phyloP scores from a whole-genome alignment of 345 rosid genomes.

The Diplotaxis tenuifolia region DNA sequence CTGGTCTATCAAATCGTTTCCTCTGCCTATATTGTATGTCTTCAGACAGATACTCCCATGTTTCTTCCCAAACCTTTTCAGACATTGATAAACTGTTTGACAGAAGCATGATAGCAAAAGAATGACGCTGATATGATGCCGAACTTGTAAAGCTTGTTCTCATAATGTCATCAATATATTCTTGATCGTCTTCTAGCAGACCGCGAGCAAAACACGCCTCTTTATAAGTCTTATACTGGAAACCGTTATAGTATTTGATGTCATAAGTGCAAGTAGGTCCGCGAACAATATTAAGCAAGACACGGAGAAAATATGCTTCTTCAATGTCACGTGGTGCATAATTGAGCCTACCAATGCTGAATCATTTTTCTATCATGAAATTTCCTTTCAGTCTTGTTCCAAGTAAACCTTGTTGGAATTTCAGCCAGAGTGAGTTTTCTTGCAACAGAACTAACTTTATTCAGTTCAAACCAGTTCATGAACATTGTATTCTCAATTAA shows the following conservation, averaged over 20 bases:
- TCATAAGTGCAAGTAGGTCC: neutral
- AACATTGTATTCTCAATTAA: neutral
- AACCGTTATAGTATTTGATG: neutral
- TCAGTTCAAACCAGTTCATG: neutral
- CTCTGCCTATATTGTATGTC: neutral
- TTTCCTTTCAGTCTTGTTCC: neutral
- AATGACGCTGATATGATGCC: neutral
- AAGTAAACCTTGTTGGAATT: neutral
- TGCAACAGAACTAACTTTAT: neutral
- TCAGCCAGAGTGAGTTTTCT: neutral
- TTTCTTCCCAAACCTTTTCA: neutral
- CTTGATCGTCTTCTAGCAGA: neutral
- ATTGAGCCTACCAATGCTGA: neutral
- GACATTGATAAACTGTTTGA: neutral
- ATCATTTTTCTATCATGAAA: neutral
- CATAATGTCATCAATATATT: neutral
- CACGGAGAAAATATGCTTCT: neutral
- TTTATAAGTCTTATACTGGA: neutral
- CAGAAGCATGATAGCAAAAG: neutral
- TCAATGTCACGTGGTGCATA: neutral
- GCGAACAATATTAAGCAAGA: neutral
- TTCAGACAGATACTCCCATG: neutral
- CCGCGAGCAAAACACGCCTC: neutral
- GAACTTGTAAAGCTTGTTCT: neutral
- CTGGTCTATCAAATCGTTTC: neutral